phyloP scores from a whole-genome alignment of 129 eudicot genomes.

The Pulicaria dysenterica region DNA sequence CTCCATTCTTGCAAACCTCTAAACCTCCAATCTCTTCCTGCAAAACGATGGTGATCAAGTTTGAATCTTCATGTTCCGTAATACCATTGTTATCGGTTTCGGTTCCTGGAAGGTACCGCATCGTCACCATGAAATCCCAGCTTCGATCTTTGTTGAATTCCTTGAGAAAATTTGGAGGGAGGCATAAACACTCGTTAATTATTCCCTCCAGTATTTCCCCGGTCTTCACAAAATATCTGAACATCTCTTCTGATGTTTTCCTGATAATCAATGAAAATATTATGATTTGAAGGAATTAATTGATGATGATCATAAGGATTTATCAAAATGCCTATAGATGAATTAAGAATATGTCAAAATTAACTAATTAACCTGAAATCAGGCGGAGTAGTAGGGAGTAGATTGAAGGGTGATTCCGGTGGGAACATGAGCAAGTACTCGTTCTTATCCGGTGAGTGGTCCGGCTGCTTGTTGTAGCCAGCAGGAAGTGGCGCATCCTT shows the following conservation, averaged over 20 bases:
- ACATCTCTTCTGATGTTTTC: constrained; percentile 47
- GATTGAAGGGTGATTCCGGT: constrained; percentile 39
- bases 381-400: constrained; percentile 49
- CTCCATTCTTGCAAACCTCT: constrained; percentile 48
- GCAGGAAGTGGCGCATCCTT: constrained; percentile 44
- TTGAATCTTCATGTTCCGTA: constrained; percentile 55
- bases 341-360: not conserved
- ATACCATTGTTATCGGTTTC: constrained; percentile 48
- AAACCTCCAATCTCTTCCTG: constrained; percentile 72
- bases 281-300: not conserved
- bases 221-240: constrained; percentile 39
- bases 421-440: constrained; percentile 47
- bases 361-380: constrained; percentile 28
- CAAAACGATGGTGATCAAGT: constrained; percentile 48
- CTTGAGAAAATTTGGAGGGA: constrained; percentile 46
- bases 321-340: too few relatives aligned
- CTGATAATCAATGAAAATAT: constrained; percentile 12
- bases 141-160: constrained; percentile 49
- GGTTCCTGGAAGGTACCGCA: constrained; percentile 48
- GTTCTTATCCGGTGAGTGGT: constrained; percentile 43
- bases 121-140: constrained; percentile 54
- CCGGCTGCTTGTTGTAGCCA: constrained; percentile 54
- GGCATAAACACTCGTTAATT: constrained; percentile 53
- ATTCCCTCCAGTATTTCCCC: constrained; percentile 46
- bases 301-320: too few relatives aligned